phyloP scores from a whole-genome alignment of 805 yeast genomes.

The Pichia nakasei region DNA sequence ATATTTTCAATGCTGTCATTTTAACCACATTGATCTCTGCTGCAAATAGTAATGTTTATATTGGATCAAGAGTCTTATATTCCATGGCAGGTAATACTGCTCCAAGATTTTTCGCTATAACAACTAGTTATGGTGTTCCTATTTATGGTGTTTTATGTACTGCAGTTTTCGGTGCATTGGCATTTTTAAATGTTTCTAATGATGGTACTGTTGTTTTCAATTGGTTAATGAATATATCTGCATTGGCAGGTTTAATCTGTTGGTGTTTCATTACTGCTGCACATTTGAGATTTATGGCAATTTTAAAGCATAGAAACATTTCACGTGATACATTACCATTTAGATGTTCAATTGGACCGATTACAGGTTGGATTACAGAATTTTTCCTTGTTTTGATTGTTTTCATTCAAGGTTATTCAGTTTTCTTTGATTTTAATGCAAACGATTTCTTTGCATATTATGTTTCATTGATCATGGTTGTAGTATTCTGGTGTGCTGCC shows the following conservation, averaged over 20 bases:
- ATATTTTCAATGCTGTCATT: slow-evolving; percentile 66
- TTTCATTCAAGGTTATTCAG: slow-evolving; percentile 63
- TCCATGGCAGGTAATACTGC: slow-evolving; percentile 58
- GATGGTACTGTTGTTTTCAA: slow-evolving; percentile 52
- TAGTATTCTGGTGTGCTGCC: slow-evolving; percentile 40
- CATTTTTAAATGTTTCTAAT: slow-evolving; percentile 46
- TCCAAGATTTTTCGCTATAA: slow-evolving; percentile 40
- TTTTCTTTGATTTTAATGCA: slow-evolving; percentile 49
- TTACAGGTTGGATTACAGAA: slow-evolving; percentile 53
- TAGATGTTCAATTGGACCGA: slow-evolving; percentile 67
- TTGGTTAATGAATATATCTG: slow-evolving; percentile 71
- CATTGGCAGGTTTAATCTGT: slow-evolving; percentile 65
- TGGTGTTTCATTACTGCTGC: slow-evolving; percentile 61
- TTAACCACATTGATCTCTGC: slow-evolving; percentile 65
- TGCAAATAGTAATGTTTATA: slow-evolving; percentile 67
- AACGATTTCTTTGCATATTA: slow-evolving; percentile 61
- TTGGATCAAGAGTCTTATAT: slow-evolving; percentile 60
- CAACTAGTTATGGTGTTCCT: slow-evolving; percentile 56
- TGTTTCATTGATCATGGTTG: slow-evolving; percentile 56
- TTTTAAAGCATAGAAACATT: slow-evolving; percentile 53
- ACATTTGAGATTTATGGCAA: slow-evolving; percentile 63
- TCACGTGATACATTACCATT: slow-evolving; percentile 64
- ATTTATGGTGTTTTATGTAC: slow-evolving; percentile 47
- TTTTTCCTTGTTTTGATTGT: slow-evolving; percentile 46
- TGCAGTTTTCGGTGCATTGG: slow-evolving; percentile 54